phyloP scores from a whole-genome alignment of 2,329 filamentous ascomycete species.

The Fusarium heterosporum region DNA sequence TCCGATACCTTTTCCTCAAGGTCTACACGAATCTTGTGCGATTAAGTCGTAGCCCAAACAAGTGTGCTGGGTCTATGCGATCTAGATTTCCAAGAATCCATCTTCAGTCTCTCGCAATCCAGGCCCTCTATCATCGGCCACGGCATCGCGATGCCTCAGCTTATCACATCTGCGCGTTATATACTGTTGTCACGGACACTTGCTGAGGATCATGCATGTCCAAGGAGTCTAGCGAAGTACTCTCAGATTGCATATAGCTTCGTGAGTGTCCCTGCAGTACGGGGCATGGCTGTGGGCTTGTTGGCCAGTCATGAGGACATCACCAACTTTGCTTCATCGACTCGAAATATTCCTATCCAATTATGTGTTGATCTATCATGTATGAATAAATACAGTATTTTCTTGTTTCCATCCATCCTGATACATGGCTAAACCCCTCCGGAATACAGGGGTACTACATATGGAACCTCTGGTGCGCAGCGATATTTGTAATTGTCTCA shows the following conservation, averaged over 20 bases:
- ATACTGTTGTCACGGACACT: neutral
- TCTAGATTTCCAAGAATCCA: neutral
- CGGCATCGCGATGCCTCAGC: neutral
- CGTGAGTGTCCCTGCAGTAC: too few species aligned
- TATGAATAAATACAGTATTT: too few species aligned
- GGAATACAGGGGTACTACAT: neutral
- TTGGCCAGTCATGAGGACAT: too few species aligned
- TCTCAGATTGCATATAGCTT: neutral
- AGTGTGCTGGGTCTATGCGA: neutral
- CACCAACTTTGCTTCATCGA: too few species aligned
- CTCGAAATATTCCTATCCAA: too few species aligned
- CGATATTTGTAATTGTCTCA: neutral
- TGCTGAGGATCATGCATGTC: neutral
- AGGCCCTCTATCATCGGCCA: neutral
- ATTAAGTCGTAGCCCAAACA: neutral
- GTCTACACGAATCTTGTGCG: neutral
- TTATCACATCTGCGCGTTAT: neutral
- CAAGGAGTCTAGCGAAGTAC: neutral
- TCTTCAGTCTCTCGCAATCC: neutral
- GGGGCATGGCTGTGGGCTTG: too few species aligned
- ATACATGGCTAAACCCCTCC: too few species aligned
- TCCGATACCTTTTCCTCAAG: neutral
- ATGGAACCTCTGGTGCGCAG: neutral
- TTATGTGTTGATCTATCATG: too few species aligned
- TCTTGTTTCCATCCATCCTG: too few species aligned